Percentiles rank a stretch among this genome's conserved stretches.
These are phyloP conservation scores for Candida pseudofarinosa DNA, from an alignment of 805 yeast species.

Conservation along the genomic window DNA sequence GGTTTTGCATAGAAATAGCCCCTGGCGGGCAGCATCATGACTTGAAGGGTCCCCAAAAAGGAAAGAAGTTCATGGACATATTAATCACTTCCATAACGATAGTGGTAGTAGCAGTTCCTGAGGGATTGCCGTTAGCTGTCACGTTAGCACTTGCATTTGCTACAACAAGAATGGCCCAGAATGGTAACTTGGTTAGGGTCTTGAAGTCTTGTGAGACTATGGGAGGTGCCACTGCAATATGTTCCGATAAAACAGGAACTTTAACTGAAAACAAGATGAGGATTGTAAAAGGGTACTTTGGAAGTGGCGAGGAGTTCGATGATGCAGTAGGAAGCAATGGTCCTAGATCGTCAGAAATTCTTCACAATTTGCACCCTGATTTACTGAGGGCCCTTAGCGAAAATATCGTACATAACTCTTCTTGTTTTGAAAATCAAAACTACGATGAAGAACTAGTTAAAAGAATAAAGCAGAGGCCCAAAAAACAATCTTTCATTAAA, in stretches of 20 bases:
- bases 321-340: conserved; percentile 30
- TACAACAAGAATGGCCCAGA: conserved; percentile 95
- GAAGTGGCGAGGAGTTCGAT: conserved; percentile 47
- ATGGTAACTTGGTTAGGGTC: conserved; percentile 93
- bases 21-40: conserved; percentile 43
- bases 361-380: conserved; percentile 15
- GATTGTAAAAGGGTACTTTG: conserved; percentile 74
- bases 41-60: conserved; percentile 66
- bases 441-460: conserved; percentile 30
- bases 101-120: conserved; percentile 98
- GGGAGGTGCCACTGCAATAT: conserved; percentile 97
- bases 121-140: conserved; percentile 96
- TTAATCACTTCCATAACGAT: conserved; percentile 88
- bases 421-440: conserved; percentile 79
- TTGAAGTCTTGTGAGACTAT: conserved; percentile 93
- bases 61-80: conserved; percentile 77
- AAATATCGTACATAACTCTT: conserved; percentile 74
- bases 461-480: conserved; percentile 25
- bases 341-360: conserved; percentile 20
- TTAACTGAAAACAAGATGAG: conserved; percentile 92
- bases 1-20: conserved; percentile 64
- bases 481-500: conserved; percentile 22
- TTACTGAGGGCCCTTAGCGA: conserved; percentile 31
- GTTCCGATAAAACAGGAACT: conserved; percentile 98
- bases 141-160: conserved; percentile 97